Evolutionary conservation across 192 early-diverging fungal genomes (phyloP), one percentile per base, ranked within the genome.

Genomic region (Backusella mclennaniae): DNA sequence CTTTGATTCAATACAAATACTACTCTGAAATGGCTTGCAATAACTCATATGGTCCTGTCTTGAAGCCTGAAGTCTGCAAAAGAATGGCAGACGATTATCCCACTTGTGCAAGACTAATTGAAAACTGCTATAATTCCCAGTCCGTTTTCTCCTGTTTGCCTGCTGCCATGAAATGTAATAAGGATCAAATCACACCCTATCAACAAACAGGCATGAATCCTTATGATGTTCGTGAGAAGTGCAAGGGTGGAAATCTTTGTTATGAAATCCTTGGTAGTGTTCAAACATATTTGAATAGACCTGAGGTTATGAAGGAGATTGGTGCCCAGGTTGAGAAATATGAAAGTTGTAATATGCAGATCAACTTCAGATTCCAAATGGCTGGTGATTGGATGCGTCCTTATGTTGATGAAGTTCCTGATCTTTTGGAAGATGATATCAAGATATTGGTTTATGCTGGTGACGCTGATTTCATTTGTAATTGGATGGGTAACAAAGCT

Each of bases 361-460:
- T 96, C 35, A 94, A 96, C 83, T 81, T 85, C 42, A 82, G 91
- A 23, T 98, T 97, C 86, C 86, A 88, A 72, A 82, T 95, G 69
- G 89, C 88, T 41, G 96, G 95, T 42, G 96, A 97, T 86, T 95
- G 87, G 87, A 96, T 95, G 93, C 88, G 89, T 73, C 96, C 96
- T 26, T 96, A 90, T 77, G 87, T 89, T 38, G 74, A 67, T 12
- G 87, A 89, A 77, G 78, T 95, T 9, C 90, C 90, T 35, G 88
- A 86, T 26, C 79, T 99, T 70, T 89, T 98, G 36, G 96, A 95
- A 63, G 91, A 91, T 71, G 93, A 93, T 66, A 88, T 98, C 77
- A 90, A 90, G 31, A 85, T 98, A n/a, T 83, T 99, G 36, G 87
- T 99, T 31, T 98, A 98, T 84, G 94, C 95, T 74, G 97, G 79